Conservation (phyloP, 345 rosid genomes). For the Hypericum androsaemum region DNA sequence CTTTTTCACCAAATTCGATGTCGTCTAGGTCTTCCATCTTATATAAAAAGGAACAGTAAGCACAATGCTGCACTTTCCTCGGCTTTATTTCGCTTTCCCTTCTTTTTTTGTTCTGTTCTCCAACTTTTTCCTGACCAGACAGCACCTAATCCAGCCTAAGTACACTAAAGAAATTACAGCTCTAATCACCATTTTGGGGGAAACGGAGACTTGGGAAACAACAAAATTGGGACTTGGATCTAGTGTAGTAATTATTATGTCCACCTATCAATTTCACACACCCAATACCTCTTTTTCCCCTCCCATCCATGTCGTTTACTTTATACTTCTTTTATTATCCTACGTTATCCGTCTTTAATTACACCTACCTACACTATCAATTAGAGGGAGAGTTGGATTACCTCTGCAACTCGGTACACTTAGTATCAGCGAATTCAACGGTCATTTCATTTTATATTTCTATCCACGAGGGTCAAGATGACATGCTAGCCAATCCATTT, state of each 20-base stretch:
- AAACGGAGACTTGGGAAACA: conserved; percentile 16
- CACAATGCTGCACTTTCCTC: no score
- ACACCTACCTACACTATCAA: no score
- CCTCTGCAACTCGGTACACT: no score
- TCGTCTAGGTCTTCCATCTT: no score
- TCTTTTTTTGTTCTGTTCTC: not conserved
- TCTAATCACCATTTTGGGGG: conserved; percentile 12
- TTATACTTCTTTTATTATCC: not conserved
- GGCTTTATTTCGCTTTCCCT: no score
- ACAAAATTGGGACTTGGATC: conserved; percentile 28
- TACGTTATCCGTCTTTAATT: not conserved
- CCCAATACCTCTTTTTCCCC: not conserved
- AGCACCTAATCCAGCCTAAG: conserved; percentile 25
- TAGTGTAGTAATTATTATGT: conserved; percentile 18
- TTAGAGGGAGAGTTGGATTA: no score
- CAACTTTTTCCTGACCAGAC: conserved; percentile 51
- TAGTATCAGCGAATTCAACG: no score
- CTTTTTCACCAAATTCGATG: no score
- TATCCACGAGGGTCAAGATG: not conserved
- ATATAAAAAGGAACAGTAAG: no score
- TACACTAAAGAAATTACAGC: conserved; percentile 32
- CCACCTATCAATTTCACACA: conserved; percentile 4
- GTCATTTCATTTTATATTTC: not conserved
- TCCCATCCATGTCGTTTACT: not conserved
- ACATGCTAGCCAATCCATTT: not conserved